Evolutionary conservation across 176 grass and related monocot species (phyloP).

Genomic region (Eremochloa ophiuroides): DNA sequence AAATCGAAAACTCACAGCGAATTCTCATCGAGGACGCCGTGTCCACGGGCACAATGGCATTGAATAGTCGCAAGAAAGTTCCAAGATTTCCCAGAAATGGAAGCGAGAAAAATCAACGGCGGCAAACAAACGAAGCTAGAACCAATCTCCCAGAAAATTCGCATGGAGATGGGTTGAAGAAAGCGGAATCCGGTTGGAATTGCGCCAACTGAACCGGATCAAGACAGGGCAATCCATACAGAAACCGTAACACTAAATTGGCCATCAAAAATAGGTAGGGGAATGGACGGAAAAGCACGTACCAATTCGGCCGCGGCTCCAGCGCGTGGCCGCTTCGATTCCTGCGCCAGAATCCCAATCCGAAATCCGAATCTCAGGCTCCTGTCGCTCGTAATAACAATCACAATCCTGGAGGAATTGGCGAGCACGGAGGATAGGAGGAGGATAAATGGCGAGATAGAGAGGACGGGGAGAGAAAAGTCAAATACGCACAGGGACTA

Average conservation of each 20-base stretch:
- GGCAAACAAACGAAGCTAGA: background rate
- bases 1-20: background rate
- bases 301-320: constrained; percentile 24
- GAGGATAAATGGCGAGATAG: constrained; percentile 29
- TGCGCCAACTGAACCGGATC: background rate
- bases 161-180: background rate
- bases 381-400: constrained; percentile 13
- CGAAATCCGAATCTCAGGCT: background rate
- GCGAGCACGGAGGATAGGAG: background rate
- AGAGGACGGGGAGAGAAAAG: constrained; percentile 17
- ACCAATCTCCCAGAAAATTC: background rate
- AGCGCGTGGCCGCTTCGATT: background rate
- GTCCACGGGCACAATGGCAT: background rate
- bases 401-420: constrained; percentile 3
- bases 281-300: background rate
- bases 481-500: constrained; percentile 21
- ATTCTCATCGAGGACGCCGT: background rate
- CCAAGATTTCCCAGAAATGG: background rate
- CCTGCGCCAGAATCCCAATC: constrained; percentile 1
- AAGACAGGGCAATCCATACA: background rate
- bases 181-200: background rate
- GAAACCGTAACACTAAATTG: background rate
- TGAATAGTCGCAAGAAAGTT: background rate
- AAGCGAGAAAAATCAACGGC: background rate
- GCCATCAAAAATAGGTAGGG: background rate